phyloP scores from a whole-genome alignment of 257 asterid genomes.

The Penstemon eatonii region DNA sequence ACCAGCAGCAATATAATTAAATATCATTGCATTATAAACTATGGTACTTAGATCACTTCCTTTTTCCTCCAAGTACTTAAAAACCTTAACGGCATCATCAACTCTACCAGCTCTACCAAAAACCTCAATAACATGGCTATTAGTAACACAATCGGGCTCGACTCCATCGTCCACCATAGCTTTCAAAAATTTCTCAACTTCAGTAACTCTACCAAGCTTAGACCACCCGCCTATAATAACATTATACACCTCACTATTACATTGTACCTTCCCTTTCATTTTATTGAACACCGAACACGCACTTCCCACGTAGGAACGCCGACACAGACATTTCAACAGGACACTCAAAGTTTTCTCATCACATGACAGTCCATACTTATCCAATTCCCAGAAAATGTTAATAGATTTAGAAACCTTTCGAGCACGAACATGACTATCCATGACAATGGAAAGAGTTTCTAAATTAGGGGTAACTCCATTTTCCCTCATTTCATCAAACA shows the following conservation, averaged over 20 bases:
- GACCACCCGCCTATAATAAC: constrained; percentile 81
- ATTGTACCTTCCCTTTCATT: constrained; percentile 52
- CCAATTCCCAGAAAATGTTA: constrained; percentile 50
- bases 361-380: constrained; percentile 49
- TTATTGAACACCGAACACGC: constrained; percentile 62
- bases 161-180: constrained; percentile 73
- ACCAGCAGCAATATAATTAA: constrained; percentile 48
- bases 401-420: constrained; percentile 61
- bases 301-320: constrained; percentile 52
- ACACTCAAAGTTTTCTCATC: constrained; percentile 48
- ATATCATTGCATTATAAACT: constrained; percentile 80
- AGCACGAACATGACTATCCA: constrained; percentile 70
- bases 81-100: constrained; percentile 59
- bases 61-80: constrained; percentile 55
- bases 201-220: constrained; percentile 59
- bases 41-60: constrained; percentile 36
- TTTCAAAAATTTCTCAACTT: constrained; percentile 59
- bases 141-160: constrained; percentile 60
- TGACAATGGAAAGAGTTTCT: constrained; percentile 54
- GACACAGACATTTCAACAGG: constrained; percentile 58
- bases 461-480: constrained; percentile 43
- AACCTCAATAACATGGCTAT: constrained; percentile 62
- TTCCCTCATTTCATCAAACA: constrained; percentile 50
- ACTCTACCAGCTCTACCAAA: constrained; percentile 79
- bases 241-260: constrained; percentile 51